These are phyloP conservation scores for Pseudonitzschia multiseries DNA, from an alignment of 108 stramenopile species.

Conservation along the genomic window DNA sequence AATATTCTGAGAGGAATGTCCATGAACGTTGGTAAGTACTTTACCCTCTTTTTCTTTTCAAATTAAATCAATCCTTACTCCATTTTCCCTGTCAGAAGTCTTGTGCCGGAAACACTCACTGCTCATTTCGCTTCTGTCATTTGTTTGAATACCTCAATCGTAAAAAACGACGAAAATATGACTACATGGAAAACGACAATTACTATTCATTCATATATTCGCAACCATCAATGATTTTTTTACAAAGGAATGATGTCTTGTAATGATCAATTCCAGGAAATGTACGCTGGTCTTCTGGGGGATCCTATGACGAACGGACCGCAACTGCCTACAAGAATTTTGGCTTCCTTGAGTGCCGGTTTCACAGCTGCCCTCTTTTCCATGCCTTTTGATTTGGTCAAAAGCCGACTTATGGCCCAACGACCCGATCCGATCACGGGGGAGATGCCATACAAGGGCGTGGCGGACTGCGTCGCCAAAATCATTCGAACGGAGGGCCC, in stretches of 20 bases:
- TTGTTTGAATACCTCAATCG: neutral
- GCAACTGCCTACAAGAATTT: constrained; percentile 79
- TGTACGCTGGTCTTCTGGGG: constrained; percentile 59
- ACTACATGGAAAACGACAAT: neutral
- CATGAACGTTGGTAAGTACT: constrained; percentile 88
- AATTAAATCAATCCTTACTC: neutral
- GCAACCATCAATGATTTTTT: neutral
- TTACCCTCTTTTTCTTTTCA: neutral
- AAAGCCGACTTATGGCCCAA: constrained; percentile 94
- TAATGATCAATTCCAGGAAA: constrained; percentile 98
- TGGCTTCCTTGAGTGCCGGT: constrained; percentile 79
- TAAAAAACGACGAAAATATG: neutral
- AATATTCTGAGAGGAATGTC: constrained; percentile 97
- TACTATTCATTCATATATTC: neutral
- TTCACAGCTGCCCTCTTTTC: constrained; percentile 95
- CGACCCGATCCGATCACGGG: constrained; percentile 80
- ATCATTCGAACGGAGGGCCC: constrained; percentile 87
- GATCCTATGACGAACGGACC: constrained; percentile 88
- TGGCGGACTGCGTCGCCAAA: constrained; percentile 84
- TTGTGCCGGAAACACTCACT: neutral
- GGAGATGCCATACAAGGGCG: constrained; percentile 90
- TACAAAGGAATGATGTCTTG: constrained; percentile 90
- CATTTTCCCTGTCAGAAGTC: neutral
- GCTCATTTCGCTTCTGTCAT: neutral
- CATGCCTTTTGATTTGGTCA: constrained; percentile 97